A percentile compares a stretch with the other conserved stretches of the same genome.
Conservation (phyloP, 2,329 filamentous ascomycete species). For the Trichophyton equinum region DNA sequence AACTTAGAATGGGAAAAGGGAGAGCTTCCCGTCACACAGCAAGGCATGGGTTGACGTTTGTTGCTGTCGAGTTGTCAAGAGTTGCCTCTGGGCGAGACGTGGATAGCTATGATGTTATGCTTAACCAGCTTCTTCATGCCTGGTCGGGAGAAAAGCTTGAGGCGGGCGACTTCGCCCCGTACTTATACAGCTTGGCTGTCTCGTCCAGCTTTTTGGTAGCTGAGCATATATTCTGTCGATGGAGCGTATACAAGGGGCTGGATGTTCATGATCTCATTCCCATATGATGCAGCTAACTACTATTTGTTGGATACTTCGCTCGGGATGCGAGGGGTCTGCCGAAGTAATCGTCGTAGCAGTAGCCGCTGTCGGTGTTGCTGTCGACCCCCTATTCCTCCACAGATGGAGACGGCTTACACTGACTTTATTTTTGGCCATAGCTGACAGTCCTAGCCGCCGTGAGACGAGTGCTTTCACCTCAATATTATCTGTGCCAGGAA, state of each 20-base stretch:
- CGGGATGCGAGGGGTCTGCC: no score
- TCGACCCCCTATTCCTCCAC: no score
- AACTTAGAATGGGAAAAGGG: slow-evolving; percentile 40
- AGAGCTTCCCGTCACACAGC: slow-evolving; percentile 62
- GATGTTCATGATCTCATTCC: neutral
- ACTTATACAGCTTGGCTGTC: neutral
- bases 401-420: no score
- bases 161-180: neutral
- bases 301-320: no score
- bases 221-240: neutral
- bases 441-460: neutral
- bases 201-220: neutral
- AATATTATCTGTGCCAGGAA: neutral
- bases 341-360: neutral
- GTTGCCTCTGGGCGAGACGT: neutral
- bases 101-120: neutral
- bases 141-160: neutral
- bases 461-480: neutral
- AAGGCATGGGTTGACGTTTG: slow-evolving; percentile 26
- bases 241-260: neutral
- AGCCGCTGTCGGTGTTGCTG: no score
- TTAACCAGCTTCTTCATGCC: neutral
- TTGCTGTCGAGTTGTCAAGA: neutral
- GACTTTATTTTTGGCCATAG: no score
- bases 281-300: no score